These are phyloP conservation scores for Piper longum DNA, from an alignment of 164 flowering plant genomes.

Conservation along the genomic window DNA sequence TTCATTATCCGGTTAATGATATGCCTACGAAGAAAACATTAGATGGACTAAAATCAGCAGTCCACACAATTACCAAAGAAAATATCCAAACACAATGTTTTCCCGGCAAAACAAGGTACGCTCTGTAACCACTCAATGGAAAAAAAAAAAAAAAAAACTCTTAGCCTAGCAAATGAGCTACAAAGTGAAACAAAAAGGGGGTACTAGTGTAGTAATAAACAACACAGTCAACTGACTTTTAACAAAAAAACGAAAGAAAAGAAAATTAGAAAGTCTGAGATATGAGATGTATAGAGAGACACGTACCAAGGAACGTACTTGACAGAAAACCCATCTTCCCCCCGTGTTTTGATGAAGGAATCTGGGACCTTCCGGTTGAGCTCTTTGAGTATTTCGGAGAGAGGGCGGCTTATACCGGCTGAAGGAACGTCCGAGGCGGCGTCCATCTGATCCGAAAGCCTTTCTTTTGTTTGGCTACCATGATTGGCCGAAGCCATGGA, in stretches of 20 bases:
- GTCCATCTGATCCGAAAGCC: slow-evolving; percentile 7
- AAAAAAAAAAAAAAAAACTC: too few species aligned
- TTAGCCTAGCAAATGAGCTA: background rate
- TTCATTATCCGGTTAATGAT: slow-evolving; percentile 78
- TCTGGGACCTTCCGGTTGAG: slow-evolving; percentile 77
- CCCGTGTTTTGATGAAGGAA: slow-evolving; percentile 40
- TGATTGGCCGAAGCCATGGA: slow-evolving; percentile 1
- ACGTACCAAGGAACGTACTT: slow-evolving; percentile 76
- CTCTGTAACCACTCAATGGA: background rate
- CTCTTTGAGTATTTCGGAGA: slow-evolving; percentile 68
- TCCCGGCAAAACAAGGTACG: background rate
- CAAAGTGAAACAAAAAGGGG: background rate
- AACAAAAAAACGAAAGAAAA: background rate
- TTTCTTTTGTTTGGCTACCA: slow-evolving; percentile 4
- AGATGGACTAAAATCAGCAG: background rate
- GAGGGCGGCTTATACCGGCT: slow-evolving; percentile 58
- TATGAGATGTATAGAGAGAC: background rate
- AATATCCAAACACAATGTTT: background rate
- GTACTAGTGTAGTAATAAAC: too few species aligned
- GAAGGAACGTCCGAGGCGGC: slow-evolving; percentile 20
- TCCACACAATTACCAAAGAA: background rate
- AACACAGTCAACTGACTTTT: background rate
- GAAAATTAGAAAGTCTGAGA: background rate
- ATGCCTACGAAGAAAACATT: slow-evolving; percentile 52
- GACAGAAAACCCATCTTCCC: slow-evolving; percentile 42